Base-by-base conservation (phyloP, 768 basidiomycete genomes). In the Pleurotus tuber-regium region DNA sequence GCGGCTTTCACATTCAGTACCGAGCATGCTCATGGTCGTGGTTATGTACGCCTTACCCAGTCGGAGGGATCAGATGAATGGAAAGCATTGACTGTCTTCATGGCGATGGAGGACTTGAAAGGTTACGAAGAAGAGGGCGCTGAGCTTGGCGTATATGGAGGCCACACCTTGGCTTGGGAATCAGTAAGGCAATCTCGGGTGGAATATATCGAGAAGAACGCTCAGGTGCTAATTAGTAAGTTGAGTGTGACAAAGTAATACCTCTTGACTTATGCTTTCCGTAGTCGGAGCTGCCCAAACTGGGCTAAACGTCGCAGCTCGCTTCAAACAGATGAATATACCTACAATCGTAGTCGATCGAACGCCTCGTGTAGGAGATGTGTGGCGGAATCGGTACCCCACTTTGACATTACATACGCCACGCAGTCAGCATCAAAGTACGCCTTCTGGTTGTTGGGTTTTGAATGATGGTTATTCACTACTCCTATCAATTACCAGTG, bases 331-430 rank as follows among this genome's bases (percentile, higher is more conserved):
- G 31, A 69, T 75, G 67, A 58, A 68, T 7, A 69, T 77, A 8
- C 63, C 59, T 1, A 48, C 70, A 2, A 59, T 78, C 2, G 58
- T 77, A 2, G 58, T 78, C 14, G 76, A 77, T 46, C 58, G 51
- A 11, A 58, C 61, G 36, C 46, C 52, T 1, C 58, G 67, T 0
- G 59, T 76, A 6, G 76, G 76, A 2, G 74, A 76, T 54, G 65
- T 59, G 14, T 77, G 76, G 76, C 43, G 75, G 14, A 61, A 67
- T 23, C 67, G 76, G 2, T 78, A 79, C 57, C 69, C 70, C 1
- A 68, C 69, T 1, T 57, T 80, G 24, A 60, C 60, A 7, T 58
- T 79, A 21, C 77, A 78, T 47, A 73, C 72, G 2, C 30, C 43
- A 11, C 39, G 47, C 8, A 52, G 40, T 1, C 51, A 59, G 18